Base-by-base conservation (phyloP, 1,284 basidiomycete genomes). In the Melampsora medusae region DNA sequence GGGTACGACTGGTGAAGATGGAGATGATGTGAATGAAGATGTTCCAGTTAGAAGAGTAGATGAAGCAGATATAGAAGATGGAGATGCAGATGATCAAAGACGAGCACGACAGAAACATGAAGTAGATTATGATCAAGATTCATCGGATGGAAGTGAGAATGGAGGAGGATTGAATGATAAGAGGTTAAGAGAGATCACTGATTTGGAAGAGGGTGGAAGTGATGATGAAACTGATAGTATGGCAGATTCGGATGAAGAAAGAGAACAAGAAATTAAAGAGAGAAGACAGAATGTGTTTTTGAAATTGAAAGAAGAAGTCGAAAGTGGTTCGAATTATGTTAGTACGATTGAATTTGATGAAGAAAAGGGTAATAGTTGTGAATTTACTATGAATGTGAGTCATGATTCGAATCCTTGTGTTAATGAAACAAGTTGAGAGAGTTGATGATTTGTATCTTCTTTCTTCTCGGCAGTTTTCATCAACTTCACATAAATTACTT, bases 401-500 rank as follows among this genome's bases (percentile, higher is more conserved):
- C 61, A 38, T 69, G 17, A 31, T 48, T 28, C 28, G 28, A 28
- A 28, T 28, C 28, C 28, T 28, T 28, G 28, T 4, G 1, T 22
- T 19, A 31, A 31, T 67, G 14, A 19, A n/a, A 17, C 7, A 16
- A 25, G 28, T 33, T 16, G 19, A 25, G 4, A 49, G 49, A 53
- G 16, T 7, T 53, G 16, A n/a, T 17, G 10, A 53, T 53, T 19
- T 53, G 70, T 7, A 25, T 48, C 56, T 78, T 91, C 85, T 25
- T 86, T 88, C 62, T 48, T 65, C 12, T 10, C 42, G 86, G 89
- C 80, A 85, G 84, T 86, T 86, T 82, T 83, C 84, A 2, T 84
- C 84, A n/a, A 83, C 81, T 74, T 83, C 92, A 81, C 93, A 93
- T 31, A 97, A 97, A 84, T 86, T 98, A 53, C 86, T 98, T 42